A percentile compares a stretch with the other conserved stretches of the same genome.
Evolutionary conservation across 768 basidiomycete species (phyloP).

Genomic region (Pulveroboletus sp.): DNA sequence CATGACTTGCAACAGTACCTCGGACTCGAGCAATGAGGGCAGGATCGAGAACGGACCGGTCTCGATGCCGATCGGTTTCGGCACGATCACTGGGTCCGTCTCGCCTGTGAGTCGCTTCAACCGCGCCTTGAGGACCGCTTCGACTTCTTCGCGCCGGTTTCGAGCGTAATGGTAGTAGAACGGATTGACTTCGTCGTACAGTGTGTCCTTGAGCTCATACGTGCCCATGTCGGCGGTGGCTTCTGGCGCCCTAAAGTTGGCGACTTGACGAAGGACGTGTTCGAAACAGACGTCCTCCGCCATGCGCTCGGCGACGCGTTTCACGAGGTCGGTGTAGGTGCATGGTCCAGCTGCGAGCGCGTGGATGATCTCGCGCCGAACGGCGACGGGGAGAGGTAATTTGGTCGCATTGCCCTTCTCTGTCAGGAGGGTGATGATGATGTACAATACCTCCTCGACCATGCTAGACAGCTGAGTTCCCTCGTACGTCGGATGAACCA

Average conservation of each 20-base stretch:
- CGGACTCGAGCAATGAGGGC: constrained; percentile 60
- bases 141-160: constrained; percentile 91
- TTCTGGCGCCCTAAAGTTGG: constrained; percentile 80
- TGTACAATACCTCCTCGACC: constrained; percentile 88
- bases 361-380: constrained; percentile 85
- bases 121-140: constrained; percentile 64
- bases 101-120: constrained; percentile 61
- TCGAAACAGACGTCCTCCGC: constrained; percentile 84
- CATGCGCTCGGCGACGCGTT: constrained; percentile 85
- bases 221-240: constrained; percentile 71
- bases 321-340: constrained; percentile 86
- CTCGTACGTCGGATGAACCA: constrained; percentile 58
- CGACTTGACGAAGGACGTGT: constrained; percentile 69
- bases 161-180: constrained; percentile 95
- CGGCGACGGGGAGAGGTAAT: constrained; percentile 57
- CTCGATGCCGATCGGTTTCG: constrained; percentile 60
- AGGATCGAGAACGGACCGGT: constrained; percentile 69
- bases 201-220: constrained; percentile 85
- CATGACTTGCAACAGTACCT: constrained; percentile 73
- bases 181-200: constrained; percentile 85
- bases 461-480: constrained; percentile 69
- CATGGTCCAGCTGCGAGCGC: constrained; percentile 84
- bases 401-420: constrained; percentile 74
- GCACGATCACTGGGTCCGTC: constrained; percentile 69
- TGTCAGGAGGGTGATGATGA: constrained; percentile 81